Conservation (phyloP, 179 eudicot genomes). For the Drosera spatulata region DNA sequence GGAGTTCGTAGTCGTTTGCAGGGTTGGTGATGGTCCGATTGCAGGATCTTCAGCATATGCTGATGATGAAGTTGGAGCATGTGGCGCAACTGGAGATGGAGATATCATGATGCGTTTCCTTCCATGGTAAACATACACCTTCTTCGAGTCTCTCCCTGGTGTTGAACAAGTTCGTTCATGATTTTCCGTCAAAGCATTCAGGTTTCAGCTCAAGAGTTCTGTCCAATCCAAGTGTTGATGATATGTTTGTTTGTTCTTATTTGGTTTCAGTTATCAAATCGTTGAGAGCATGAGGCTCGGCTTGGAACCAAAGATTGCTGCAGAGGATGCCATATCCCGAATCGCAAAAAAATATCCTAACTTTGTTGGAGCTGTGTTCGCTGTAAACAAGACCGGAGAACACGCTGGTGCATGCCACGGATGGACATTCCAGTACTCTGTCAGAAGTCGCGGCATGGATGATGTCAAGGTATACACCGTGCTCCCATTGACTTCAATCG, state of each 20-base stretch:
- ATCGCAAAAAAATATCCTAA: constrained; percentile 68
- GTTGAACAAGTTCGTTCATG: not conserved
- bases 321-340: constrained; percentile 75
- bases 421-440: constrained; percentile 92
- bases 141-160: no score
- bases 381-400: constrained; percentile 54
- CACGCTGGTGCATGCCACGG: constrained; percentile 98
- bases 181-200: not conserved
- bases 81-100: constrained; percentile 98
- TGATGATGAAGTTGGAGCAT: constrained; percentile 85
- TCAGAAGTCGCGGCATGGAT: constrained; percentile 49
- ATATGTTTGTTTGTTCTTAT: not conserved
- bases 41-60: constrained; percentile 97
- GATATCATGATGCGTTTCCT: constrained; percentile 99
- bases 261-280: constrained; percentile 65
- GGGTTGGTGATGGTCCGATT: constrained; percentile 98
- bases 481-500: constrained; percentile 3
- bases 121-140: constrained; percentile 45
- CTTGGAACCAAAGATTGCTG: constrained; percentile 76
- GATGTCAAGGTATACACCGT: constrained; percentile 78
- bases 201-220: not conserved
- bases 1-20: constrained; percentile 14
- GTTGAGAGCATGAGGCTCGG: constrained; percentile 95
- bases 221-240: no score
- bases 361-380: constrained; percentile 83